phyloP scores from a whole-genome alignment of 805 yeast species.

The Yueomyces sp. region DNA sequence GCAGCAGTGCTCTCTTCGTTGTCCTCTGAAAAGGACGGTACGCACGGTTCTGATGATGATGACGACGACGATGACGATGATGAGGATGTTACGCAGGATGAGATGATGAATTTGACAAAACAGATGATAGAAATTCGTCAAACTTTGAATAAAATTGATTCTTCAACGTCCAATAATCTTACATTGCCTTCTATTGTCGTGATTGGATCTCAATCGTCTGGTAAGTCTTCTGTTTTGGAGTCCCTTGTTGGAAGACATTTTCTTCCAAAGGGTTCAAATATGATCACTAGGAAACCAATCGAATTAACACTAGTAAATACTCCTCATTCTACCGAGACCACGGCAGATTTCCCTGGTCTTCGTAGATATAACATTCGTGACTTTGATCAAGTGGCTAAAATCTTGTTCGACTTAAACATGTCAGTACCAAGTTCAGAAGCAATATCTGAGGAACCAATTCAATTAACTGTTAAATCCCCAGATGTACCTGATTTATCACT shows the following conservation, averaged over 20 bases:
- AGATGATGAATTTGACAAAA: constrained; percentile 78
- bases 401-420: constrained; percentile 78
- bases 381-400: constrained; percentile 76
- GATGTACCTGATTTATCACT: constrained; percentile 82
- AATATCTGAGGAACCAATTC: constrained; percentile 87
- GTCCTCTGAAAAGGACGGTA: constrained; percentile 31
- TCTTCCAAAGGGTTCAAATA: constrained; percentile 90
- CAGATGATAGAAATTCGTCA: constrained; percentile 95
- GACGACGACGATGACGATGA: constrained; percentile 41
- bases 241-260: constrained; percentile 97
- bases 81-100: constrained; percentile 51
- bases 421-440: constrained; percentile 83
- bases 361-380: constrained; percentile 73
- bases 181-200: constrained; percentile 92
- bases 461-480: constrained; percentile 81
- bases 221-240: constrained; percentile 92
- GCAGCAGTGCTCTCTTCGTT: constrained; percentile 11
- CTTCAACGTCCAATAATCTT: constrained; percentile 47
- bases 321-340: constrained; percentile 66
- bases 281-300: constrained; percentile 97
- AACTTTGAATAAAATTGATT: constrained; percentile 62
- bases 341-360: constrained; percentile 88
- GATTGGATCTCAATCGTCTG: constrained; percentile 93
- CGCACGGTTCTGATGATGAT: constrained; percentile 26
- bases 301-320: constrained; percentile 86